Percentiles rank a stretch among this genome's conserved stretches.
These are phyloP conservation scores for Cucumis cinereus DNA, from an alignment of 306 rosid species.

Conservation along the genomic window DNA sequence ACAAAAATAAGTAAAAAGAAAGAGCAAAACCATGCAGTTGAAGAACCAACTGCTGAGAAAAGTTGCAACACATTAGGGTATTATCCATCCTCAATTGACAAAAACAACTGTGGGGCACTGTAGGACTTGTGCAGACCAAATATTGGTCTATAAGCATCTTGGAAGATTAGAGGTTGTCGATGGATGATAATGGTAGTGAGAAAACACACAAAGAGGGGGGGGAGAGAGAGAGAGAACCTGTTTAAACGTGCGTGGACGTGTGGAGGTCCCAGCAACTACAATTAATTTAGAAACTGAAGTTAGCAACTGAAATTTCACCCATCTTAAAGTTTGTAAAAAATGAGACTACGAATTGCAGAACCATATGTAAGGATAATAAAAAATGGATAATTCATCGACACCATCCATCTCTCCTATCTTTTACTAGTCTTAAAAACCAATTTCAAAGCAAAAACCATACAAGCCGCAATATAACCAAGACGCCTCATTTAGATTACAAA, in stretches of 20 bases:
- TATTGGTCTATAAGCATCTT: background rate
- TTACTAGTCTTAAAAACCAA: background rate
- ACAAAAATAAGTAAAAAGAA: slow-evolving; percentile 2
- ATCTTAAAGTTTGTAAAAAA: background rate
- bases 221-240: slow-evolving; percentile 30
- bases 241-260: slow-evolving; percentile 61
- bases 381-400: background rate
- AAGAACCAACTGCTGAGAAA: background rate
- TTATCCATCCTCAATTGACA: background rate
- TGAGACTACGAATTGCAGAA: no score
- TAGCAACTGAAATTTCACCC: background rate
- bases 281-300: slow-evolving; percentile 18
- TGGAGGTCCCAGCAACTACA: slow-evolving; percentile 83
- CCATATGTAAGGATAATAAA: no score
- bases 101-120: background rate
- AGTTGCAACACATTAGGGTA: background rate
- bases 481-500: background rate
- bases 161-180: background rate
- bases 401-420: background rate
- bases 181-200: background rate
- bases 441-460: background rate
- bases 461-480: background rate
- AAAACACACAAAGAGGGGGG: slow-evolving; percentile 3
- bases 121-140: background rate
- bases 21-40: background rate